Conservation (phyloP, 257 asterid species). For the Apocynum venetum region DNA sequence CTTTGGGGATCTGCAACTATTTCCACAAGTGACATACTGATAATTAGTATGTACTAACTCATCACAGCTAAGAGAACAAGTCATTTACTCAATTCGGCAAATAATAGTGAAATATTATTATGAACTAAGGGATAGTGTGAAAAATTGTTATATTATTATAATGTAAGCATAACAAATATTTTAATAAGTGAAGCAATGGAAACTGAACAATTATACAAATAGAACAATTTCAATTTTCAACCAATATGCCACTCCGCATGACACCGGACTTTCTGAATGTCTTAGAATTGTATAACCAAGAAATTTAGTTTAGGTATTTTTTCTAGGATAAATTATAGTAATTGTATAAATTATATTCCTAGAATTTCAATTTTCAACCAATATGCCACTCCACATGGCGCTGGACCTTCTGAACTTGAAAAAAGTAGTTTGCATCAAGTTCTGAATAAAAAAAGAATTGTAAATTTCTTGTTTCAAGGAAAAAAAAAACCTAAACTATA, state of each 20-base stretch:
- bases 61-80: not conserved
- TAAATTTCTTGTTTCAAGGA: no score
- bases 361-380: not conserved
- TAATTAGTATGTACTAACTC: slow-evolving; percentile 10
- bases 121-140: not conserved
- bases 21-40: slow-evolving; percentile 20
- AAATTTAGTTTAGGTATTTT: no score
- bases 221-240: not conserved
- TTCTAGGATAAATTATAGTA: no score
- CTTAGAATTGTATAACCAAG: not conserved
- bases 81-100: not conserved
- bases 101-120: not conserved
- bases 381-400: no score
- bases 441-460: no score
- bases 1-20: slow-evolving; percentile 93
- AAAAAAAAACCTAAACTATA: no score
- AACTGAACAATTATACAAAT: not conserved
- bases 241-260: not conserved
- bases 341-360: no score
- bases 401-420: not conserved
- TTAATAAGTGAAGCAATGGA: not conserved
- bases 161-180: not conserved
- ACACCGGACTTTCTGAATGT: not conserved
- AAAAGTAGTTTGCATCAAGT: no score
- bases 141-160: not conserved